phyloP scores from a whole-genome alignment of 495 filamentous ascomycete species.

The Xylaria palmicola region DNA sequence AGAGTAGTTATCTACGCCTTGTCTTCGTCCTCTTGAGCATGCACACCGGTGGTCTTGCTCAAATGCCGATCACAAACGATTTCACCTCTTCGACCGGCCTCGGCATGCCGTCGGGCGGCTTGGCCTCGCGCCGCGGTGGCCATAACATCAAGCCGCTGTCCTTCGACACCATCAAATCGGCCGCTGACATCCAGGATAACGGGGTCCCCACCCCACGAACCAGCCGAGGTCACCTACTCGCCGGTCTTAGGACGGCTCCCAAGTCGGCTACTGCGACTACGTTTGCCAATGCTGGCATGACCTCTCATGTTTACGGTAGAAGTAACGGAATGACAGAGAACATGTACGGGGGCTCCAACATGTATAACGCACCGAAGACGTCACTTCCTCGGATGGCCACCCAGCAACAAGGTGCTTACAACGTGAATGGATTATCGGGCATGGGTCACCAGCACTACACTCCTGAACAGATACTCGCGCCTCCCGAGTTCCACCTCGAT shows the following conservation, averaged over 20 bases:
- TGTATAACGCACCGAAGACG: slow-evolving; percentile 53
- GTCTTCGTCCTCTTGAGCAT: slow-evolving; percentile 62
- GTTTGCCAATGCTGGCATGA: slow-evolving; percentile 59
- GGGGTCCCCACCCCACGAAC: slow-evolving; percentile 78
- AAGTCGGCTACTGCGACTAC: slow-evolving; percentile 70
- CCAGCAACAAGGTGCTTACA: slow-evolving; percentile 40
- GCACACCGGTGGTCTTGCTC: slow-evolving; percentile 99
- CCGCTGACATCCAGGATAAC: slow-evolving; percentile 48
- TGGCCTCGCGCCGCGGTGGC: slow-evolving; percentile 72
- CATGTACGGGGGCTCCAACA: slow-evolving; percentile 44
- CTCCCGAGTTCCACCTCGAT: slow-evolving; percentile 71
- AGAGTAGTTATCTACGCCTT: slow-evolving; percentile 12
- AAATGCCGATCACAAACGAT: slow-evolving; percentile 92
- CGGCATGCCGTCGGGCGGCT: slow-evolving; percentile 71
- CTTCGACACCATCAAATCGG: slow-evolving; percentile 59
- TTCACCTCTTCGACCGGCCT: slow-evolving; percentile 67
- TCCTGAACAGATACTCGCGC: slow-evolving; percentile 81
- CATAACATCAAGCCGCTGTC: slow-evolving; percentile 84
- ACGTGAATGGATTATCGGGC: slow-evolving; percentile 18
- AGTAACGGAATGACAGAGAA: slow-evolving; percentile 50
- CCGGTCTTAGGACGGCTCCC: slow-evolving; percentile 88
- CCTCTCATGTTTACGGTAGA: slow-evolving; percentile 40
- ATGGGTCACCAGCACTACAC: slow-evolving; percentile 48
- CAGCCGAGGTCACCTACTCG: slow-evolving; percentile 90
- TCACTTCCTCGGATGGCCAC: slow-evolving; percentile 44